A percentile compares a stretch with the other conserved stretches of the same genome.
Conservation (phyloP, 352 stramenopile genomes). For the Sclerospora graminicola region DNA sequence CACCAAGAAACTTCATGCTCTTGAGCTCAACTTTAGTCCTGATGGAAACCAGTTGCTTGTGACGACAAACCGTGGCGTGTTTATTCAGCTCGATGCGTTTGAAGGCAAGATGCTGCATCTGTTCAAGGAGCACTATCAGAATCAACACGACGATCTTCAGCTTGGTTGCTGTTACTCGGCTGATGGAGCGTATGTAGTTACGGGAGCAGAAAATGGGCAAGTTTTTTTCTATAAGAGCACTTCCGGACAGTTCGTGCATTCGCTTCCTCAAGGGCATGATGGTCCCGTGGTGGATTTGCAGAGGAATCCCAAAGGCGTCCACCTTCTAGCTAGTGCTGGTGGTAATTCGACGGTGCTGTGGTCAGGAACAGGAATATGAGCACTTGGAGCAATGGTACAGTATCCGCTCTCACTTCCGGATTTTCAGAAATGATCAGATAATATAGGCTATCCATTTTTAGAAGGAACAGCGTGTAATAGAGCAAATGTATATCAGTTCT, state of each 20-base stretch:
- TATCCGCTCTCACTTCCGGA: too few relatives aligned
- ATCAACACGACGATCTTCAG: constrained; percentile 24
- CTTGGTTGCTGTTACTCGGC: constrained; percentile 61
- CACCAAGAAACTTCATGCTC: constrained; percentile 52
- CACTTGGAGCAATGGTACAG: too few relatives aligned
- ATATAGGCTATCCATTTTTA: too few relatives aligned
- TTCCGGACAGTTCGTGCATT: constrained; percentile 47
- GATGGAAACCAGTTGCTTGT: constrained; percentile 80
- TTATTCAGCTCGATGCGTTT: constrained; percentile 79
- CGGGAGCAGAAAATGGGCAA: constrained; percentile 58
- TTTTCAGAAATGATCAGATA: too few relatives aligned
- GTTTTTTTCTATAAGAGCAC: constrained; percentile 60
- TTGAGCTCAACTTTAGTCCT: constrained; percentile 77
- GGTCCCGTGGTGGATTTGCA: constrained; percentile 56
- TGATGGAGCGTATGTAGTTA: constrained; percentile 67
- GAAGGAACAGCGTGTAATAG: too few relatives aligned
- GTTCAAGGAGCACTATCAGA: constrained; percentile 43
- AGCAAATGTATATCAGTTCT: too few relatives aligned
- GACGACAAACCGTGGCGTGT: constrained; percentile 69
- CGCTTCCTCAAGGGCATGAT: constrained; percentile 45
- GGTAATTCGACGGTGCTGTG: constrained; percentile 71
- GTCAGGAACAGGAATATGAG: constrained; percentile 30
- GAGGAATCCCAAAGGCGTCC: constrained; percentile 82
- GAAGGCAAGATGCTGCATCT: constrained; percentile 72
- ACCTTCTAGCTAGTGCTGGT: constrained; percentile 59